phyloP scores from a whole-genome alignment of 2,329 filamentous ascomycete species.

The Penicillium janthinellum region DNA sequence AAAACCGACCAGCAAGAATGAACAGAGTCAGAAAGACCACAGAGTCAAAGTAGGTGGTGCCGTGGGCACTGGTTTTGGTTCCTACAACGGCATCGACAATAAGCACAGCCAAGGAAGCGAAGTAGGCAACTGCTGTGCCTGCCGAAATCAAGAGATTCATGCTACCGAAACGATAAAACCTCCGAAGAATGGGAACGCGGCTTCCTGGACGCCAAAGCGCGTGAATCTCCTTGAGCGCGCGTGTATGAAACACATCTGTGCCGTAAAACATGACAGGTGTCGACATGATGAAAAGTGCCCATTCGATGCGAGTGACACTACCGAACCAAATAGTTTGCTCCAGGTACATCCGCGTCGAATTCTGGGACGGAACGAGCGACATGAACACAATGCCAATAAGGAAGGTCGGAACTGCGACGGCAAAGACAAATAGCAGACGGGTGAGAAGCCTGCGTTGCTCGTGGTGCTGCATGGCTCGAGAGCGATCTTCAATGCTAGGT shows the following conservation, averaged over 20 bases:
- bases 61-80: slow-evolving; percentile 50
- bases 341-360: slow-evolving; percentile 64
- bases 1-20: slow-evolving; percentile 63
- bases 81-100: slow-evolving; percentile 56
- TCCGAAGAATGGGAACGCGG: slow-evolving; percentile 68
- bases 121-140: slow-evolving; percentile 83
- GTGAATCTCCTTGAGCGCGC: slow-evolving; percentile 76
- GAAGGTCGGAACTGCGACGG: slow-evolving; percentile 78
- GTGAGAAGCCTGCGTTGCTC: slow-evolving; percentile 70
- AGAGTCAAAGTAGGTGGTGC: slow-evolving; percentile 81
- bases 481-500: slow-evolving; percentile 80
- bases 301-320: slow-evolving; percentile 71
- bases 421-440: slow-evolving; percentile 69
- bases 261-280: slow-evolving; percentile 87
- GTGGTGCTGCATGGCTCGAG: slow-evolving; percentile 68
- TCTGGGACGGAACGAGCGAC: slow-evolving; percentile 68
- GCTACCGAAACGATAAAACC: slow-evolving; percentile 91
- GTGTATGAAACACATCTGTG: slow-evolving; percentile 79
- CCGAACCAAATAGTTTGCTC: slow-evolving; percentile 72
- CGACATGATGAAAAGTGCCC: slow-evolving; percentile 76
- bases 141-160: slow-evolving; percentile 95
- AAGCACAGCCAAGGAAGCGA: slow-evolving; percentile 78
- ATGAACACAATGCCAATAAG: slow-evolving; percentile 89
- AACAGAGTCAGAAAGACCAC: slow-evolving; percentile 92
- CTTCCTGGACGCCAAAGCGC: slow-evolving; percentile 77